phyloP scores from a whole-genome alignment of 305 asterid genomes.

The Salvia sclarea region DNA sequence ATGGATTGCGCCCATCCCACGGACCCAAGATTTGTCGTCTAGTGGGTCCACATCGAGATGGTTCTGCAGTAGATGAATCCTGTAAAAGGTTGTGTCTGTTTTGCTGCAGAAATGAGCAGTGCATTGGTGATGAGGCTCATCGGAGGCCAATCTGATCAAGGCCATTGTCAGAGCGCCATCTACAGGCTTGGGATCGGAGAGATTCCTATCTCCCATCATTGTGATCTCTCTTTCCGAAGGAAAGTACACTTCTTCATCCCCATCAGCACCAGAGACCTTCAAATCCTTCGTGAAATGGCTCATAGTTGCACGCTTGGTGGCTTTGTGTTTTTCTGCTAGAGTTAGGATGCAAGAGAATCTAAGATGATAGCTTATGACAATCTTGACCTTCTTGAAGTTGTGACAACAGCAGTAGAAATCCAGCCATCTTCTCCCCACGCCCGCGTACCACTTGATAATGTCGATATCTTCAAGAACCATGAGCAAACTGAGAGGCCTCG shows the following conservation, averaged over 20 bases:
- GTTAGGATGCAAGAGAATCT: slow-evolving; percentile 85
- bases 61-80: slow-evolving; percentile 58
- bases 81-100: slow-evolving; percentile 52
- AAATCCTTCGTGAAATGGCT: slow-evolving; percentile 82
- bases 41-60: slow-evolving; percentile 38
- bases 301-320: slow-evolving; percentile 69
- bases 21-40: slow-evolving; percentile 43
- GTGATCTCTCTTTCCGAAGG: slow-evolving; percentile 84
- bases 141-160: slow-evolving; percentile 64
- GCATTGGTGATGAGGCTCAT: slow-evolving; percentile 63
- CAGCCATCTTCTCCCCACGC: slow-evolving; percentile 82
- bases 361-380: slow-evolving; percentile 68
- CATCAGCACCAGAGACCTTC: slow-evolving; percentile 43
- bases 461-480: slow-evolving; percentile 75
- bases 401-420: slow-evolving; percentile 83
- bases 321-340: slow-evolving; percentile 85
- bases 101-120: slow-evolving; percentile 68
- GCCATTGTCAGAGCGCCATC: slow-evolving; percentile 66
- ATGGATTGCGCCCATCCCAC: slow-evolving; percentile 59
- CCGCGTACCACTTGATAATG: slow-evolving; percentile 89
- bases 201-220: slow-evolving; percentile 72
- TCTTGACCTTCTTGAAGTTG: slow-evolving; percentile 69
- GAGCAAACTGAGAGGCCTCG: slow-evolving; percentile 72
- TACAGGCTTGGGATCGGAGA: slow-evolving; percentile 69
- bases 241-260: slow-evolving; percentile 48